phyloP scores from a whole-genome alignment of 495 filamentous ascomycete species.

The Rostrohypoxylon terebratum region DNA sequence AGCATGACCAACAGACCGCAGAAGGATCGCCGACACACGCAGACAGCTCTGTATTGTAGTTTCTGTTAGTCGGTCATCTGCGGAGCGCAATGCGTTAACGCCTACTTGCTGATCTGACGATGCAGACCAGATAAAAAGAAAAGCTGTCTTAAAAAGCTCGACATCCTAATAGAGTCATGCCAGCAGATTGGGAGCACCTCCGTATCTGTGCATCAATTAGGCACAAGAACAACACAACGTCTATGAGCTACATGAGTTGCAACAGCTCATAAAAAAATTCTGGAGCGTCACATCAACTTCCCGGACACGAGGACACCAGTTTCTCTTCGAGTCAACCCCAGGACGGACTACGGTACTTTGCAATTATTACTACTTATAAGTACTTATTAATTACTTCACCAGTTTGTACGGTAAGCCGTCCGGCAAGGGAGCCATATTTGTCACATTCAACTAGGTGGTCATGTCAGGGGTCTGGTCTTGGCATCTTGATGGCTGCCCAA shows the following conservation, averaged over 20 bases:
- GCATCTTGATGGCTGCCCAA: slow-evolving; percentile 42
- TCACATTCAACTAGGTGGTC: slow-evolving; percentile 31
- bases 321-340: slow-evolving; percentile 26
- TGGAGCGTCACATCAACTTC: slow-evolving; percentile 37
- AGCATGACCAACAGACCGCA: slow-evolving; percentile 49
- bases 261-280: slow-evolving; percentile 34
- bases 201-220: slow-evolving; percentile 14
- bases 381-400: slow-evolving; percentile 38
- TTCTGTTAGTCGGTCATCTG: slow-evolving; percentile 31
- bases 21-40: slow-evolving; percentile 52
- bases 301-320: slow-evolving; percentile 36
- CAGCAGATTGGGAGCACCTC: slow-evolving; percentile 19
- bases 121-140: background rate
- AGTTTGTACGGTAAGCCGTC: slow-evolving; percentile 33
- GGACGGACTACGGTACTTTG: slow-evolving; percentile 20
- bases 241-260: slow-evolving; percentile 21
- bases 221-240: slow-evolving; percentile 30
- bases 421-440: slow-evolving; percentile 35
- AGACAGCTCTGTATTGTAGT: slow-evolving; percentile 36
- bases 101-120: slow-evolving; percentile 31
- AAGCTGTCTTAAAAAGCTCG: slow-evolving; percentile 14
- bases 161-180: slow-evolving; percentile 18
- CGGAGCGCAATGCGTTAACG: slow-evolving; percentile 38
- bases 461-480: slow-evolving; percentile 43
- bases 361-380: slow-evolving; percentile 5